Conservation (phyloP, 306 rosid species). For the Dicorynia guianensis region DNA sequence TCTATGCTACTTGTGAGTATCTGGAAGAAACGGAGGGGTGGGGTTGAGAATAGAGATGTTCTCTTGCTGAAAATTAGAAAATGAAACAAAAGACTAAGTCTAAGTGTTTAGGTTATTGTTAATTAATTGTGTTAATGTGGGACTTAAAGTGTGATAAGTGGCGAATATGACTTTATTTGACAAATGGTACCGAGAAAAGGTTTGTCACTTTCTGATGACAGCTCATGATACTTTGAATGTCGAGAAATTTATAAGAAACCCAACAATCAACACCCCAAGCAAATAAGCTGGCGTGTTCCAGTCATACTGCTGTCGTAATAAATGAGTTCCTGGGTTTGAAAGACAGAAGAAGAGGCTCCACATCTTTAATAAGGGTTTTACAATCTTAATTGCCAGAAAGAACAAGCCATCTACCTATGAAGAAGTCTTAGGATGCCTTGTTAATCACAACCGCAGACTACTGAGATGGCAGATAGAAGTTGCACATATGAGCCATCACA, state of each 20-base stretch:
- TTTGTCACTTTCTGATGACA: not conserved
- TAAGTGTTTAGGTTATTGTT: not conserved
- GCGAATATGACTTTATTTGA: slow-evolving; percentile 6
- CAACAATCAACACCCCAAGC: slow-evolving; percentile 9
- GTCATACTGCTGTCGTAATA: too few relatives aligned
- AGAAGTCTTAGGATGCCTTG: too few relatives aligned
- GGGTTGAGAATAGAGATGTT: not conserved
- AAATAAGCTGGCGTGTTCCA: too few relatives aligned
- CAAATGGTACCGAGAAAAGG: not conserved
- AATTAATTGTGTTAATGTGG: not conserved
- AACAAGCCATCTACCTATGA: too few relatives aligned
- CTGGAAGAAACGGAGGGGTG: not conserved
- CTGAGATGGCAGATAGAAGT: too few relatives aligned
- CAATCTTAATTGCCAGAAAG: too few relatives aligned
- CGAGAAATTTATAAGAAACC: slow-evolving; percentile 5
- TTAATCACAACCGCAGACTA: too few relatives aligned
- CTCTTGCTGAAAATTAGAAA: not conserved
- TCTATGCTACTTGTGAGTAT: not conserved
- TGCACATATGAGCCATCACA: too few relatives aligned
- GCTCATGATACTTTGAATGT: slow-evolving; percentile 6
- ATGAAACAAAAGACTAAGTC: not conserved
- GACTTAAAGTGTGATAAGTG: slow-evolving; percentile 13
- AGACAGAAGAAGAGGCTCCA: too few relatives aligned
- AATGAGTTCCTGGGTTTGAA: too few relatives aligned
- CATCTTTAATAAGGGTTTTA: too few relatives aligned